These are phyloP conservation scores for Exophiala oligosperma DNA, from an alignment of 2,329 filamentous ascomycete genomes.

Conservation along the genomic window DNA sequence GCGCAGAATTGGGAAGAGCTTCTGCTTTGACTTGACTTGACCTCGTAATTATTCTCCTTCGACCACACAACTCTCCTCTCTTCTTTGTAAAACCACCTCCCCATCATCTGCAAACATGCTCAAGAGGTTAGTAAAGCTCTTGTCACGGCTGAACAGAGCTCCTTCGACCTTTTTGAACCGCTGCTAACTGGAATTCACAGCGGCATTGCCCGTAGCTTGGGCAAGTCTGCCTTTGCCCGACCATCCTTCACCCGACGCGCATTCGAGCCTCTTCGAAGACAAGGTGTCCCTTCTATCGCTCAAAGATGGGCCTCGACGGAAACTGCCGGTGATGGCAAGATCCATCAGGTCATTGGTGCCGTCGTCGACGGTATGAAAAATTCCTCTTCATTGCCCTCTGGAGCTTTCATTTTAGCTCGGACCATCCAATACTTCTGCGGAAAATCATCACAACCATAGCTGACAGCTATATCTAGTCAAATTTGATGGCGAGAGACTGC, in stretches of 20 bases:
- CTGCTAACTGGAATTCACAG: conserved; percentile 41
- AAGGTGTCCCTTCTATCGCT: conserved; percentile 58
- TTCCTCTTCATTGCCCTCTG: conserved; percentile 38
- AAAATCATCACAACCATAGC: conserved; percentile 10
- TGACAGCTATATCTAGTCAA: conserved; percentile 66
- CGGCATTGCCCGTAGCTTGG: conserved; percentile 66
- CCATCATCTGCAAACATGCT: conserved; percentile 53
- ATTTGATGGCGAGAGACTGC: conserved; percentile 91
- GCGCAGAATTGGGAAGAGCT: conserved; percentile 3
- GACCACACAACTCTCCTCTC: conserved; percentile 25
- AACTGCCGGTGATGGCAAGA: conserved; percentile 59
- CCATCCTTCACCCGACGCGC: conserved; percentile 57
- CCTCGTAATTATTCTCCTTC: conserved; percentile 20
- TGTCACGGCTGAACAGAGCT: conserved; percentile 8
- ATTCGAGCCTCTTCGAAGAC: conserved; percentile 58
- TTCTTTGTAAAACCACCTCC: conserved; percentile 17
- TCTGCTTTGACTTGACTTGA: conserved; percentile 4
- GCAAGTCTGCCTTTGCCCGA: conserved; percentile 57
- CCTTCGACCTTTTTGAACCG: conserved; percentile 39
- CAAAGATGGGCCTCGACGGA: conserved; percentile 64
- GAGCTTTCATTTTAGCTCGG: conserved; percentile 39
- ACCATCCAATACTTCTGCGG: conserved; percentile 27
- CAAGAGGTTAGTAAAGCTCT: conserved; percentile 55
- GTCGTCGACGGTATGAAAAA: conserved; percentile 85
- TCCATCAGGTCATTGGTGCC: conserved; percentile 91